Evolutionary conservation across 148 eudicot species (phyloP), one percentile per base, ranked within the genome.

Genomic region (Cornus controversa): DNA sequence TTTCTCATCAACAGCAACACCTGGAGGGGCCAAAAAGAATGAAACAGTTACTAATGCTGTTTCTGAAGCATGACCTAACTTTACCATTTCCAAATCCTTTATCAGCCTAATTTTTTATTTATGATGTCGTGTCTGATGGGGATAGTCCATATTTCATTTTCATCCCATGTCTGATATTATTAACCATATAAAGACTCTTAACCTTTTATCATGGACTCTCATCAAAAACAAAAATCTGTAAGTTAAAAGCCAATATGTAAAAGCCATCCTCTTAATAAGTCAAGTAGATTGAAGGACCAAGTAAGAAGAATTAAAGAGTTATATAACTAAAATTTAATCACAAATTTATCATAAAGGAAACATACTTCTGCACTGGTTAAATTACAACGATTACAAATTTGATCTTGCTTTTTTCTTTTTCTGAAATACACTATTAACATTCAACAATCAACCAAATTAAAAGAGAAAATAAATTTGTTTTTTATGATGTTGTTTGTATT

Each of bases 1-100:
- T 92, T 92, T 79, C 97, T 89, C 97, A 95, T 93, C 83, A 95
- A 77, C 82, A 95, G 77, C 77, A 93, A 80, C 70, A 87, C 97
- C 99, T 96, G 91, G 60, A 83, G 29, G 50, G 57, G 58, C 63
- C 22, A 16, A 24, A 72, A 37, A n/a, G 18, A 66, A 22, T 47
- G 22, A 22, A 26, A 11, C 8, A 66, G 26, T 28, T 8, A 24
- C 25, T 40, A 72, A 79, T 29, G 50, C 18, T 23, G 5, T 47
- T 50, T 54, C 22, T 4, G 8, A n/a, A 18, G 23, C 64, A 60
- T 60, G 24, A 18, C 8, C 64, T 60, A 18, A 18, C 8, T 60
- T n/a, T 22, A 60, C 64, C 23, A 60, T 60, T 8, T 20, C 25
- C 25, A 5, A 60, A 60, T n/a, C 3, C 24, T 60, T 60, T 4